A percentile compares a stretch with the other conserved stretches of the same genome.
phyloP scores from a whole-genome alignment of 2,329 filamentous ascomycete genomes.

The Acrocalymma vagum region DNA sequence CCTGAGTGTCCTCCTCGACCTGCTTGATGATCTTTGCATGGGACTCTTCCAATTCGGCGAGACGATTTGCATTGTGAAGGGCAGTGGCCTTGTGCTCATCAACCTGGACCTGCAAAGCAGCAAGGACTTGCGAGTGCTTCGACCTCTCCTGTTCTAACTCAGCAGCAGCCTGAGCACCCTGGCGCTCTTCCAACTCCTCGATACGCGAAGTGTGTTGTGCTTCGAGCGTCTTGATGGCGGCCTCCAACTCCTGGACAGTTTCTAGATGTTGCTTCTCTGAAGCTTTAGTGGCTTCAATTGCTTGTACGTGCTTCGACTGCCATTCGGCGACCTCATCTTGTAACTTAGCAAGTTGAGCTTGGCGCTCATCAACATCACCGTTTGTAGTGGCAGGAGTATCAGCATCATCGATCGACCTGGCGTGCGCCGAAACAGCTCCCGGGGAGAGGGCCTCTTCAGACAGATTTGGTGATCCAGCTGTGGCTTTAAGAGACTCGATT shows the following conservation, averaged over 20 bases:
- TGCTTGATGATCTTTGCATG: slow-evolving; percentile 72
- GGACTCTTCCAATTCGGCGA: slow-evolving; percentile 77
- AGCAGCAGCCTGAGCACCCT: slow-evolving; percentile 34
- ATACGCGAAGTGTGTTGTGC: slow-evolving; percentile 39
- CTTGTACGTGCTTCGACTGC: slow-evolving; percentile 78
- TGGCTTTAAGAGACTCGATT: slow-evolving; percentile 71
- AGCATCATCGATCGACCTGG: slow-evolving; percentile 15
- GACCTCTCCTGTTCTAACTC: slow-evolving; percentile 50
- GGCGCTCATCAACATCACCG: slow-evolving; percentile 50
- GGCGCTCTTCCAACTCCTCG: slow-evolving; percentile 39
- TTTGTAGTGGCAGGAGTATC: slow-evolving; percentile 21
- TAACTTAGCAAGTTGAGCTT: slow-evolving; percentile 70
- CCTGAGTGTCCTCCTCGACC: slow-evolving; percentile 71
- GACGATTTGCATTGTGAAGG: slow-evolving; percentile 71
- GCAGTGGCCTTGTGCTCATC: slow-evolving; percentile 82
- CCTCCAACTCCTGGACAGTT: slow-evolving; percentile 78
- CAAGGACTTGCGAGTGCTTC: slow-evolving; percentile 61
- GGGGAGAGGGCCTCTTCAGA: slow-evolving; percentile 27
- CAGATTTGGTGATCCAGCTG: slow-evolving; percentile 48
- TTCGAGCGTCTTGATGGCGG: slow-evolving; percentile 56
- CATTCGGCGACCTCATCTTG: slow-evolving; percentile 76
- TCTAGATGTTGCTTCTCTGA: slow-evolving; percentile 77
- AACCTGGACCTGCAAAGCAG: slow-evolving; percentile 74
- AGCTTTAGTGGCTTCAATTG: slow-evolving; percentile 73
- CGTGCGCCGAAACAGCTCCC: slow-evolving; percentile 15